Evolutionary conservation across 306 rosid genomes (phyloP).

Genomic region (Clitoria ternatea): DNA sequence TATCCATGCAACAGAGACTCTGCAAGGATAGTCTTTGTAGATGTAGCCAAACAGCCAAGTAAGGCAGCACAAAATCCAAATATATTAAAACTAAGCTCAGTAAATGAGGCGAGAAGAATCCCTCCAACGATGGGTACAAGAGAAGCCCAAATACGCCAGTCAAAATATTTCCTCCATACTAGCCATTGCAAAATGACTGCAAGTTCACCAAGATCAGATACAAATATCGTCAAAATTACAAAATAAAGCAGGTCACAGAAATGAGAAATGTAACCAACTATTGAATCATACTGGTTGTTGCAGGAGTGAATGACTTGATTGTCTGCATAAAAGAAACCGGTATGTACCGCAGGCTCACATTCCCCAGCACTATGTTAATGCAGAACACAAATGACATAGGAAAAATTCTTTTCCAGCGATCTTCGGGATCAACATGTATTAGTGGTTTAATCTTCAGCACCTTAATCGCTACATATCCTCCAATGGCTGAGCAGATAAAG

Average conservation of each 20-base stretch:
- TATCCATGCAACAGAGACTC: conserved; percentile 89
- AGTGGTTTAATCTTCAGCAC: conserved; percentile 85
- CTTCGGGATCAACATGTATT: conserved; percentile 76
- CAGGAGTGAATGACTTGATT: conserved; percentile 94
- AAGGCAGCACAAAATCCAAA: conserved; percentile 94
- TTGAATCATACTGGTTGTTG: conserved; percentile 72
- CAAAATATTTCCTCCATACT: conserved; percentile 90
- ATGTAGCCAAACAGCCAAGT: conserved; percentile 93
- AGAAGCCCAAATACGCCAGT: conserved; percentile 90
- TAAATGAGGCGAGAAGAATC: conserved; percentile 86
- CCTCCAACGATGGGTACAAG: conserved; percentile 96
- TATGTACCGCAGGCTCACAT: conserved; percentile 90
- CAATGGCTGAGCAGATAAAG: conserved; percentile 88
- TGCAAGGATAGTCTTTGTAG: conserved; percentile 96
- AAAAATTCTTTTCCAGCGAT: conserved; percentile 94
- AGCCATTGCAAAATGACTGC: conserved; percentile 92
- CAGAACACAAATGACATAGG: conserved; percentile 98
- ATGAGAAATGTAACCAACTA: conserved; percentile 15
- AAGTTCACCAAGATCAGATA: conserved; percentile 34
- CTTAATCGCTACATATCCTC: conserved; percentile 70
- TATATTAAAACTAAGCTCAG: conserved; percentile 90
- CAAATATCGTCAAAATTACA: conserved; percentile 12
- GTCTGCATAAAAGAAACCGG: conserved; percentile 99
- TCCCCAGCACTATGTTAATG: conserved; percentile 87
- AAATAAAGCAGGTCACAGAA: not conserved